Conservation (phyloP, 352 stramenopile genomes). For the Globisporangium orthogonon region DNA sequence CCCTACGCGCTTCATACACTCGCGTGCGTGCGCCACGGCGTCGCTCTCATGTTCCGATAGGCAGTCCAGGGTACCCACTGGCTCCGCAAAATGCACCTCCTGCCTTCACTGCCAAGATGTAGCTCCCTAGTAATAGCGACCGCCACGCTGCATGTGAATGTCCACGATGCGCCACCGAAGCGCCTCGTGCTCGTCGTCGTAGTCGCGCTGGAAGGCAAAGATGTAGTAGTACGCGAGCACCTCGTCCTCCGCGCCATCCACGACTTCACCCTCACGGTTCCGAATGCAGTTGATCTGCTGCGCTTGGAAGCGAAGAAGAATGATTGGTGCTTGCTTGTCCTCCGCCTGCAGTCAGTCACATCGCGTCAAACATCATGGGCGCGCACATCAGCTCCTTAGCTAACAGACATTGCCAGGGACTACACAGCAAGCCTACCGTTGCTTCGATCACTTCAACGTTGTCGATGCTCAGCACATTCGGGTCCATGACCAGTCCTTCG, state of each 20-base stretch:
- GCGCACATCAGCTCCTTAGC: neutral
- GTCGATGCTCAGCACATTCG: slow-evolving; percentile 95
- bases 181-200: slow-evolving; percentile 90
- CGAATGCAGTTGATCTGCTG: slow-evolving; percentile 99
- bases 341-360: slow-evolving; percentile 46
- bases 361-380: neutral
- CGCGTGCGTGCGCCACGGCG: no score
- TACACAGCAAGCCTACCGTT: slow-evolving; percentile 35
- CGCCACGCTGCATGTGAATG: slow-evolving; percentile 79
- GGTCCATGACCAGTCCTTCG: slow-evolving; percentile 91
- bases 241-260: slow-evolving; percentile 95
- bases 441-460: slow-evolving; percentile 95
- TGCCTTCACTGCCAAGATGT: neutral
- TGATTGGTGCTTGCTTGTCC: slow-evolving; percentile 91
- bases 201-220: slow-evolving; percentile 96
- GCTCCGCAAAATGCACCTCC: neutral
- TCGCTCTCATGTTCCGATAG: no score
- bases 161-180: slow-evolving; percentile 86
- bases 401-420: neutral
- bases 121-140: slow-evolving; percentile 66
- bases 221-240: slow-evolving; percentile 98
- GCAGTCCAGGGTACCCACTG: no score
- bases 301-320: slow-evolving; percentile 96
- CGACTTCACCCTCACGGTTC: slow-evolving; percentile 94
- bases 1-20: no score